Evolutionary conservation across 2,329 filamentous ascomycete species (phyloP).

Genomic region (Phoma herbarum): DNA sequence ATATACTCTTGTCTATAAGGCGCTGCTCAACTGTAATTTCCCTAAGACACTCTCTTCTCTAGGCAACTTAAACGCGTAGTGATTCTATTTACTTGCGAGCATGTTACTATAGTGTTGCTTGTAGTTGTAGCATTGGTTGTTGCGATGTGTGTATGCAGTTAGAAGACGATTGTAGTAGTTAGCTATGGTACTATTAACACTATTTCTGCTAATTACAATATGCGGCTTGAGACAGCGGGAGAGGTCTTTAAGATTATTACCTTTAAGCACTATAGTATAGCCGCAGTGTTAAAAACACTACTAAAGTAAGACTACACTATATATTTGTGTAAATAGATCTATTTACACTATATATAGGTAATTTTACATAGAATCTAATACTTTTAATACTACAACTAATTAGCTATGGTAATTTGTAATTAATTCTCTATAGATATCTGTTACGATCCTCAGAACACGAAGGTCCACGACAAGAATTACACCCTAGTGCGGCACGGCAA

Average conservation of each 20-base stretch:
- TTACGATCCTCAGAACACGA: too few relatives aligned
- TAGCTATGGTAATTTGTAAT: too few relatives aligned
- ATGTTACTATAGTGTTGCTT: slow-evolving; percentile 11
- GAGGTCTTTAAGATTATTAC: neutral
- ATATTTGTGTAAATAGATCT: too few relatives aligned
- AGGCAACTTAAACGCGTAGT: slow-evolving; percentile 16
- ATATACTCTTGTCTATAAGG: neutral
- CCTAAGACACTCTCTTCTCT: neutral
- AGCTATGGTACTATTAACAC: neutral
- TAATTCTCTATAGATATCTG: too few relatives aligned
- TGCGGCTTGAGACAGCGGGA: neutral
- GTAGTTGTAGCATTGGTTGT: slow-evolving; percentile 1
- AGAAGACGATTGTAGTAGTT: neutral
- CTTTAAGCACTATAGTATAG: too few relatives aligned
- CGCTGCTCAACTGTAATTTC: neutral
- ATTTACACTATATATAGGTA: too few relatives aligned
- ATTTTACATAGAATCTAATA: too few relatives aligned
- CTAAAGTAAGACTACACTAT: too few relatives aligned
- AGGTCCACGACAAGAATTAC: too few relatives aligned
- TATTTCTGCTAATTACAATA: neutral
- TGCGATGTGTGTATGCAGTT: neutral
- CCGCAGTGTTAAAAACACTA: too few relatives aligned
- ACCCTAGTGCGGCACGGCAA: too few relatives aligned
- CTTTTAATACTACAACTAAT: too few relatives aligned
- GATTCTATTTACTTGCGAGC: slow-evolving; percentile 17